These are phyloP conservation scores for Bipolaris zeicola DNA, from an alignment of 2,329 filamentous ascomycete genomes.

Conservation along the genomic window DNA sequence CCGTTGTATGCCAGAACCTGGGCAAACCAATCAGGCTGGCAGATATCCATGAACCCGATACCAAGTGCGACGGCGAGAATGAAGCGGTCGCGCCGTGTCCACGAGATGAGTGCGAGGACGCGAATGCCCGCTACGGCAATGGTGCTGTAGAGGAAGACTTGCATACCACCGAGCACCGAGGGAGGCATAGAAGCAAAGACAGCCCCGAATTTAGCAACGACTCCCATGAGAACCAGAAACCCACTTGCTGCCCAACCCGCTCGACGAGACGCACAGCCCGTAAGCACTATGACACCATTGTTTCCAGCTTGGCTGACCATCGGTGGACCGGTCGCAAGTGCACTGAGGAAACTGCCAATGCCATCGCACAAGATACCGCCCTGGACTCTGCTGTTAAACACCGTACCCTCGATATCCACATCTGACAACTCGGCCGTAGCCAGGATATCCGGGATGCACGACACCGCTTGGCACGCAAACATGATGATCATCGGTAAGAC, in stretches of 20 bases:
- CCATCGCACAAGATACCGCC: slow-evolving; percentile 38
- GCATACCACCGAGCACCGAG: slow-evolving; percentile 56
- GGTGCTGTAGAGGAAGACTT: slow-evolving; percentile 41
- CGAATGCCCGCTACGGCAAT: slow-evolving; percentile 37
- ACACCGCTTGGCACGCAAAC: slow-evolving; percentile 38
- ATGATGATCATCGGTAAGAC: slow-evolving; percentile 37
- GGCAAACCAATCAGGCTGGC: slow-evolving; percentile 48
- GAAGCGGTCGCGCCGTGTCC: slow-evolving; percentile 37
- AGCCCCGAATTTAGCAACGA: slow-evolving; percentile 37
- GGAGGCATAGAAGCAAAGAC: slow-evolving; percentile 39
- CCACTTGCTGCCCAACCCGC: slow-evolving; percentile 38
- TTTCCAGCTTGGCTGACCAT: slow-evolving; percentile 39
- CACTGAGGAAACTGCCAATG: slow-evolving; percentile 35
- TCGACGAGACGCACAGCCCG: slow-evolving; percentile 33
- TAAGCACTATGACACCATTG: slow-evolving; percentile 39
- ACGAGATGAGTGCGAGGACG: slow-evolving; percentile 34
- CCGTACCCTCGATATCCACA: slow-evolving; percentile 35
- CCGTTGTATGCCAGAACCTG: slow-evolving; percentile 49
- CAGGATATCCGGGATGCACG: slow-evolving; percentile 47
- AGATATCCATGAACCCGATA: slow-evolving; percentile 47
- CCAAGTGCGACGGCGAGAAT: slow-evolving; percentile 33
- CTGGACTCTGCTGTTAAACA: slow-evolving; percentile 36
- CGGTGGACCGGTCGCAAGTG: slow-evolving; percentile 33
- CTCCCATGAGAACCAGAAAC: slow-evolving; percentile 36
- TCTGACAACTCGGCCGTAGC: slow-evolving; percentile 35